Base-by-base conservation (phyloP, 1,139 yeast species). In the Debaryomyces psychrophilus region DNA sequence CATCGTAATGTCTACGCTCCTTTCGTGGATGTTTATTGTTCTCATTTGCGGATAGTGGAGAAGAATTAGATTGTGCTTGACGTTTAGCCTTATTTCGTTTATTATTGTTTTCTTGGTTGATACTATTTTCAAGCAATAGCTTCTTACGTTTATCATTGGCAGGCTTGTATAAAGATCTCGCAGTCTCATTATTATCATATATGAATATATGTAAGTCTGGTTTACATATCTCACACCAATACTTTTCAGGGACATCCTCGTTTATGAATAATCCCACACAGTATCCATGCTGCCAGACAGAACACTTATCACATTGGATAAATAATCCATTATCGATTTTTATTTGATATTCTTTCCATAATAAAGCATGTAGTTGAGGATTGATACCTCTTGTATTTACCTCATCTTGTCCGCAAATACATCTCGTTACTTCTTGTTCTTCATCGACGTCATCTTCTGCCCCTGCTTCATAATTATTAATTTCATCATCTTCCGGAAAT, bases 241-340 rank as follows among this genome's bases (percentile, higher is more conserved):
- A 92, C 63, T 87, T 87, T 49, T 90, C 97, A 1, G 97, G 97
- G 0, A 90, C 90, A 49, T 81, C 86, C 28, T 82, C 85, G 53
- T 83, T 87, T 43, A 80, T 79, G 50, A 73, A 76, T 49, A 89
- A 78, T 1, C 97, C 96, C 35, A 93, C 97, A 70, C 99, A 93
- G 67, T 77, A 90, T 2, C 97, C 98, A 64, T 93, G 99, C 67
- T 93, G 98, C 99, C 98, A 93, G 8, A 86, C 96, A 22, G 90
- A 83, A 68, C 99, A 93, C 52, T 79, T 77, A 57, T 93, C 98
- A 74, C 99, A 93, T 67, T 87, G 95, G 56, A 88, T 87, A 65
- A 85, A 88, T 44, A 87, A 77, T 3, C 95, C 95, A 49, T 84
- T 83, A 52, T 85, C 85, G 47, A 86, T 87, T 45, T 85, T 79